Base-by-base conservation (phyloP, 176 grass and related monocot genomes). In the Aegilops speltoides region DNA sequence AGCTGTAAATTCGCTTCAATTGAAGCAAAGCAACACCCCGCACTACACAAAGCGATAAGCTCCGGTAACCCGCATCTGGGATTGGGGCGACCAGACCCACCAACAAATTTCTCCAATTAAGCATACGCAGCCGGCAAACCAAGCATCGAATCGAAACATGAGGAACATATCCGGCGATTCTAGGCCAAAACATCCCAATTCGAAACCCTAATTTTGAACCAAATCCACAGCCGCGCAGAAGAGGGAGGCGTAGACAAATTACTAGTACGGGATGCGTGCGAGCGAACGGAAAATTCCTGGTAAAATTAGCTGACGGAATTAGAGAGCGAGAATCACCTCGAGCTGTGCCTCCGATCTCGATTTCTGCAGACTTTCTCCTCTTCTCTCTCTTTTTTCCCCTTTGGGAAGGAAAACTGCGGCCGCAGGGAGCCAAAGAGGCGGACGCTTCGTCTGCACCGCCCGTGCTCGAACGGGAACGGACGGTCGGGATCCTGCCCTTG, bases 271-370 rank as follows among this genome's bases (percentile, higher is more conserved):
- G 26, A 57, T 67, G 14, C 60, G 17, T 54, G 59, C 68, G 23
- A 43, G 37, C 9, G 73, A 14, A 22, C 64, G 45, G 10, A 60
- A 60, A 29, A 52, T 52, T 76, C 3, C 13, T 2, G 12, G 52
- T 14, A 0, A 68, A 46, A 41, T 15, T 20, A 73, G n/a, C 24
- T 3, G 73, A 40, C 1, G 62, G 62, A 40, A 77, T 57, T 20
- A 43, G 17, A 2, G 72, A 11, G 28, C 6, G 69, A 2, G 38
- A 22, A 16, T 60, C 73, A 89, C 82, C 88, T 85, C 33, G 82
- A 60, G 4, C 25, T 10, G 57, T 33, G 82, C 82, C 87, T 80
- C 82, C 77, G 82, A 85, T 81, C 66, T 79, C 82, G 81, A 84
- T 73, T 36, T 64, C 56, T 6, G 62, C 25, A 56, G 71, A 19